Base-by-base conservation (phyloP, 768 basidiomycete species). In the Panus rudis region DNA sequence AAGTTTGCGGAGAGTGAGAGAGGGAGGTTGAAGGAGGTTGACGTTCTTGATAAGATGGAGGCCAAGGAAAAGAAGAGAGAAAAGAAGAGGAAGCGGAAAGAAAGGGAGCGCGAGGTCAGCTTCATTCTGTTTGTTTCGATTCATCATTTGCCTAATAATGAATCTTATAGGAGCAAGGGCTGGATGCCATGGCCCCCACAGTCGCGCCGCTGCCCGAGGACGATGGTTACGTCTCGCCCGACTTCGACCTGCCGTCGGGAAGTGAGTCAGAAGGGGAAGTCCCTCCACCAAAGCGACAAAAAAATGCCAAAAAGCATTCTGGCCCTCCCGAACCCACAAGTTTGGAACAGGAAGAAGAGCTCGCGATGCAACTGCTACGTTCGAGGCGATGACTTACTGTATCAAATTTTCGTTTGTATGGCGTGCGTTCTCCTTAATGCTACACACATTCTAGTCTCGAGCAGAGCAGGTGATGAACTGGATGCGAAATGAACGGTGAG, bases 31-130 rank as follows among this genome's bases (percentile, higher is more conserved):
- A 72, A 68, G 52, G 66, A 71, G 10, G 76, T 73, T 20, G 90
- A 94, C 58, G 69, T 79, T 35, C 43, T 66, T 34, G 94, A 99
- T 66, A 85, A 86, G 64, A 75, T 77, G 46, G 78, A 88, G 52
- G 92, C 87, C 5, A 84, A 74, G 60, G 89, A 85, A 57, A 93
- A 92, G 75, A 86, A 82, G 65, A 67, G 73, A 49, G 93, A 96
- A 62, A 92, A 88, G 73, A 96, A 94, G 70, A 68, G 88, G 49
- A 94, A 92, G 66, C 69, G 87, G 56, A 94, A 93, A 65, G 84
- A 90, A 43, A 72, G 75, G 27, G 85, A 89, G 56, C 51, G 47
- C 3, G 60, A 54, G 52, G 63, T 63, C 49, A 12, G 48, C 7
- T 22, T 48, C 19, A 8, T 26, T 2, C 33, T 16, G 2, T 17